These are phyloP conservation scores for Haberlea rhodopensis DNA, from an alignment of 257 asterid genomes.

Conservation along the genomic window DNA sequence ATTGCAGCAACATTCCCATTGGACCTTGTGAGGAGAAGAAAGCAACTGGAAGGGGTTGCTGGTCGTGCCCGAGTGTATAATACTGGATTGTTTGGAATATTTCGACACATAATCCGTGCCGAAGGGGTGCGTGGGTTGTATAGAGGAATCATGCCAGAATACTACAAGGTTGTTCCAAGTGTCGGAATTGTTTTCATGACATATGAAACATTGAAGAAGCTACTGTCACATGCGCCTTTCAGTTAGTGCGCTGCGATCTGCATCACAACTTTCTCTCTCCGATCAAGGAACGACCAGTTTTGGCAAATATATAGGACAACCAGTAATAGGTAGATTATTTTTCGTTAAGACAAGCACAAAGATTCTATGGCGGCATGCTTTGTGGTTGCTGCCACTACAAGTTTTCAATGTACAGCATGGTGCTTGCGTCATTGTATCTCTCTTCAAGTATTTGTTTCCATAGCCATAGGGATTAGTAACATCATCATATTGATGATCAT, in stretches of 20 bases:
- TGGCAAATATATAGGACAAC: conserved; percentile 20
- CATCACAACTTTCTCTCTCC: neutral
- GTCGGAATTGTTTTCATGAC: conserved; percentile 75
- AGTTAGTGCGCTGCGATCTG: conserved; percentile 26
- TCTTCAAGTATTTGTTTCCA: too few species aligned
- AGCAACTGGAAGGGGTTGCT: conserved; percentile 70
- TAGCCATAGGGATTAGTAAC: conserved; percentile 5
- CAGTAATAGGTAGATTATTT: conserved; percentile 6
- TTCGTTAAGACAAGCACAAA: conserved; percentile 6
- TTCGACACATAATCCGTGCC: conserved; percentile 45
- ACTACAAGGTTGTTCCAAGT: conserved; percentile 70
- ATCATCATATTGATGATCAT: conserved; percentile 3
- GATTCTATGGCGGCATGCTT: conserved; percentile 29
- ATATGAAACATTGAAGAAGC: conserved; percentile 63
- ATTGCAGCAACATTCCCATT: conserved; percentile 67
- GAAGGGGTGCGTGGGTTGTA: conserved; percentile 69
- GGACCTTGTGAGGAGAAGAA: conserved; percentile 82
- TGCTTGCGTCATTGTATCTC: conserved; percentile 26
- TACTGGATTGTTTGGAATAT: conserved; percentile 60
- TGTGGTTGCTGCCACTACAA: conserved; percentile 31
- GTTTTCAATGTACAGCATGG: conserved; percentile 30
- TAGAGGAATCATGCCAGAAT: conserved; percentile 74
- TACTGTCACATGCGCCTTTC: conserved; percentile 40
- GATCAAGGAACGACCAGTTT: conserved; percentile 20
- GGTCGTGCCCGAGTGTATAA: conserved; percentile 66